These are phyloP conservation scores for Theileria orientalis DNA, from an alignment of 169 alveolate species.

Conservation along the genomic window DNA sequence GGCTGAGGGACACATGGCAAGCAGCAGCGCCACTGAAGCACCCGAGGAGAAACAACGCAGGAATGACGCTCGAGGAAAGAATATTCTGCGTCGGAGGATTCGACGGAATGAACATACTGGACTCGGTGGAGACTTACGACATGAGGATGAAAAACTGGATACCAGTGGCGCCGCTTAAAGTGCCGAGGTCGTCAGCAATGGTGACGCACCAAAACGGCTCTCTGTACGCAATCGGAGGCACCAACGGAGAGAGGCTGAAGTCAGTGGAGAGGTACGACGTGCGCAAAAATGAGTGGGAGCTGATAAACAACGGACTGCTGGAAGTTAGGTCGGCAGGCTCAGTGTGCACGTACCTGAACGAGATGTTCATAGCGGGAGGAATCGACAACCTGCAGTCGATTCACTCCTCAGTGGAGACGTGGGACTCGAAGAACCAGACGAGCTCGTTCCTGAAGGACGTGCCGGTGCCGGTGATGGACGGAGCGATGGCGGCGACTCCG, in stretches of 20 bases:
- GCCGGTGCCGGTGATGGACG: conserved; percentile 75
- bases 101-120: conserved; percentile 77
- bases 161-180: conserved; percentile 77
- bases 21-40: conserved; percentile 73
- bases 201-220: conserved; percentile 73
- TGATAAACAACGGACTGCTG: conserved; percentile 71
- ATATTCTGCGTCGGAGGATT: conserved; percentile 82
- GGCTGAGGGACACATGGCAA: conserved; percentile 83
- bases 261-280: conserved; percentile 84
- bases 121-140: conserved; percentile 83
- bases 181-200: conserved; percentile 86
- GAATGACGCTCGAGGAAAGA: conserved; percentile 62
- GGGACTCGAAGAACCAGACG: conserved; percentile 71
- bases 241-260: conserved; percentile 83
- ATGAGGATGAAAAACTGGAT: conserved; percentile 85
- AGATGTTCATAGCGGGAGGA: conserved; percentile 80
- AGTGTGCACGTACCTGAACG: conserved; percentile 74
- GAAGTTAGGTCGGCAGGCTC: conserved; percentile 86
- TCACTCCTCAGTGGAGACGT: conserved; percentile 76
- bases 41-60: conserved; percentile 82
- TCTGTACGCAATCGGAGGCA: conserved; percentile 81
- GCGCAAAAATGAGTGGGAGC: conserved; percentile 84
- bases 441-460: conserved; percentile 72
- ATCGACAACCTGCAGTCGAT: conserved; percentile 75
- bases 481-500: conserved; percentile 64